Evolutionary conservation across 441 rosid species (phyloP).

Genomic region (Metrosideros polymorpha): DNA sequence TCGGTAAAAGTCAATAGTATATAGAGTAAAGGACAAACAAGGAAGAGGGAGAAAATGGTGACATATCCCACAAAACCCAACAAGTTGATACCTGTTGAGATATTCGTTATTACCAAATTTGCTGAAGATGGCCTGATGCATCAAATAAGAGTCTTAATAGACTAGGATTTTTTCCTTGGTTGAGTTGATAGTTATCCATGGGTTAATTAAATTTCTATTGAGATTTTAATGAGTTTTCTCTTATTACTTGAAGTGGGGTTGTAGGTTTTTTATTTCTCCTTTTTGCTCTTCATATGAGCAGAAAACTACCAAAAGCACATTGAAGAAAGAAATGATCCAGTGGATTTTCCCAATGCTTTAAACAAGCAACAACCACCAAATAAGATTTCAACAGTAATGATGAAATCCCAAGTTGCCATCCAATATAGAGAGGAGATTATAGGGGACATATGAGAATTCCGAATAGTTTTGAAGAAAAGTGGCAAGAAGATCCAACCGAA

Average conservation of each 20-base stretch:
- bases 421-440: not conserved
- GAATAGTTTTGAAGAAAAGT: not conserved
- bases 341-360: not conserved
- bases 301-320: not conserved
- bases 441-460: not conserved
- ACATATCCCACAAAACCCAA: not conserved
- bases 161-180: not conserved
- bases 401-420: not conserved
- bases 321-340: not conserved
- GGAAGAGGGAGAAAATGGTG: not conserved
- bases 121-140: not conserved
- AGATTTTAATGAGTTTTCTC: not conserved
- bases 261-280: not conserved
- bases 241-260: not conserved
- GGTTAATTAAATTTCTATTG: not conserved
- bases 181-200: not conserved
- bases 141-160: not conserved
- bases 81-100: not conserved
- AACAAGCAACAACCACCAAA: not conserved
- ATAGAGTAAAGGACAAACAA: not conserved
- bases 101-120: not conserved
- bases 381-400: not conserved
- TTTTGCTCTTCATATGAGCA: not conserved
- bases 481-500: not conserved
- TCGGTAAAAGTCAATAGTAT: not conserved